Conservation (phyloP, 148 eudicot genomes). For the Chenopodium quinoa region DNA sequence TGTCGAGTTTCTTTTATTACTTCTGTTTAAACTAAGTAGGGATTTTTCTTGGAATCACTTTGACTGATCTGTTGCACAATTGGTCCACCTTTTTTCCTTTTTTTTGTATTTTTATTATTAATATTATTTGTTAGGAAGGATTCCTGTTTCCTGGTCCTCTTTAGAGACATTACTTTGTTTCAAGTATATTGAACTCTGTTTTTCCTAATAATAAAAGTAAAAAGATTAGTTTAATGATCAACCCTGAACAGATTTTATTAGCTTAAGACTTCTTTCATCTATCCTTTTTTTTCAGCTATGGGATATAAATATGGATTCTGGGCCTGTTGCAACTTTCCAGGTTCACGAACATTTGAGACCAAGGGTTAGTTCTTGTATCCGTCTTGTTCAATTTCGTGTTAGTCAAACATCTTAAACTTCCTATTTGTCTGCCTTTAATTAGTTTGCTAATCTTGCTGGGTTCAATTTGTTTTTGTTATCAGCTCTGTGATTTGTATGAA, state of each 20-base stretch:
- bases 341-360: conserved; percentile 94
- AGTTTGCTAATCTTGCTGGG: background rate
- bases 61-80: background rate
- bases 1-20: background rate
- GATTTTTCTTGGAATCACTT: background rate
- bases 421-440: background rate
- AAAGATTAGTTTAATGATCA: background rate
- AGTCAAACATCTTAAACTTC: background rate
- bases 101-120: too few species aligned
- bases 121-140: background rate
- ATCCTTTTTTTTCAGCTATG: conserved; percentile 52
- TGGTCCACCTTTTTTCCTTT: background rate
- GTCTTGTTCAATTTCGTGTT: background rate
- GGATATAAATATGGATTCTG: conserved; percentile 99
- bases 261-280: background rate
- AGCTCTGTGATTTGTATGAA: conserved; percentile 87
- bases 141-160: background rate
- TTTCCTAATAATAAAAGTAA: too few species aligned
- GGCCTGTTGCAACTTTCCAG: conserved; percentile 88
- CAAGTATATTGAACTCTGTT: background rate
- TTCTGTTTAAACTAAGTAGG: background rate
- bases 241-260: background rate
- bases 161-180: background rate
- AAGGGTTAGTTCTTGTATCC: conserved; percentile 46
- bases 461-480: conserved; percentile 19